Conservation (phyloP, 805 yeast species). For the Candida glaebosa region DNA sequence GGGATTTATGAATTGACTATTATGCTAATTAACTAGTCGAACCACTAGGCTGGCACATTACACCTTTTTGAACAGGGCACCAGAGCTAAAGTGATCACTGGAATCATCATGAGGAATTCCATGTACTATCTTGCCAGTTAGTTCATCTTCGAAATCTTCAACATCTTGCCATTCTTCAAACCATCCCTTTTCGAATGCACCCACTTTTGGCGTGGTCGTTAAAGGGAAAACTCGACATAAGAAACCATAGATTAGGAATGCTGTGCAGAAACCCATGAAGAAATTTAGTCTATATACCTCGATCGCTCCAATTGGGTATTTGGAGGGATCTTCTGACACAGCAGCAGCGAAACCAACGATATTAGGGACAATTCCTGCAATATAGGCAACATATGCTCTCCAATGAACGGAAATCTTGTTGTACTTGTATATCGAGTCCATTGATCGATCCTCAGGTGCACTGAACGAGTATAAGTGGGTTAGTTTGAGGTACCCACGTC, state of each 20-base stretch:
- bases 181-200: slow-evolving; percentile 55
- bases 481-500: slow-evolving; percentile 66
- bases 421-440: slow-evolving; percentile 52
- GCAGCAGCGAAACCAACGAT: slow-evolving; percentile 88
- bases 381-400: slow-evolving; percentile 79
- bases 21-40: too few species aligned
- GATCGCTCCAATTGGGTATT: slow-evolving; percentile 66
- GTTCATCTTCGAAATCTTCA: slow-evolving; percentile 53
- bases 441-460: slow-evolving; percentile 30
- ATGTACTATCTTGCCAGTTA: slow-evolving; percentile 15
- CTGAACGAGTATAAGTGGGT: slow-evolving; percentile 58
- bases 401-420: slow-evolving; percentile 67
- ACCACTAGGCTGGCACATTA: neutral
- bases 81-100: neutral
- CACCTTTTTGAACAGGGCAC: neutral
- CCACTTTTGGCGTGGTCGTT: slow-evolving; percentile 27
- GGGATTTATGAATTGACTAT: too few species aligned
- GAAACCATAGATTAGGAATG: slow-evolving; percentile 53
- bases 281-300: slow-evolving; percentile 70
- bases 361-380: slow-evolving; percentile 78
- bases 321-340: slow-evolving; percentile 29
- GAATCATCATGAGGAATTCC: neutral
- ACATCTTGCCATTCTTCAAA: slow-evolving; percentile 60
- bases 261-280: slow-evolving; percentile 67
- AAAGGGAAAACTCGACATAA: slow-evolving; percentile 55